A percentile compares a stretch with the other conserved stretches of the same genome.
Evolutionary conservation across 805 yeast species (phyloP).

Genomic region (Lipomyces anomalus): DNA sequence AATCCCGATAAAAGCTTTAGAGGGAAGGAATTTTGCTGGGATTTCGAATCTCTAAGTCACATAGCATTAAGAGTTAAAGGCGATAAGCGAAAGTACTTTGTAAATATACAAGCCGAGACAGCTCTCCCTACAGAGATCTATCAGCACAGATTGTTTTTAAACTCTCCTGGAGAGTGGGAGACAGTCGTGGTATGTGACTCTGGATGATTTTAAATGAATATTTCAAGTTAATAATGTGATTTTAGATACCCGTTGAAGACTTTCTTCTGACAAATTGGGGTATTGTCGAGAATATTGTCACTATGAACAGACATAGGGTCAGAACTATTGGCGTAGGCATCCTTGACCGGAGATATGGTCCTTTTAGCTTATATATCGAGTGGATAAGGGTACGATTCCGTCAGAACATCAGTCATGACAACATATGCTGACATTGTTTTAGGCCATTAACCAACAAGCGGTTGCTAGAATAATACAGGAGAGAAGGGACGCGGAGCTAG

Average conservation of each 20-base stretch:
- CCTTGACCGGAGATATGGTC: slow-evolving; percentile 72
- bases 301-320: slow-evolving; percentile 57
- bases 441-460: neutral
- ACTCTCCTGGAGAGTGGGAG: slow-evolving; percentile 74
- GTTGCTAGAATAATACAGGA: neutral
- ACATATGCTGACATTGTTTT: too few species aligned
- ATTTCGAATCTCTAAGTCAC: slow-evolving; percentile 59
- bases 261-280: slow-evolving; percentile 84
- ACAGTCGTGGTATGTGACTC: slow-evolving; percentile 49
- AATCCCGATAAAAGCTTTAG: slow-evolving; percentile 49
- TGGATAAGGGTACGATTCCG: slow-evolving; percentile 49
- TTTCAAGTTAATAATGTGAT: neutral
- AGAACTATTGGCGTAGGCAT: slow-evolving; percentile 74
- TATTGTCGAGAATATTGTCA: slow-evolving; percentile 48
- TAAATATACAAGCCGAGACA: slow-evolving; percentile 76
- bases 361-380: slow-evolving; percentile 62
- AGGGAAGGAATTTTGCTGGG: slow-evolving; percentile 47
- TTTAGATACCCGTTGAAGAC: slow-evolving; percentile 56
- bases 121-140: slow-evolving; percentile 72
- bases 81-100: slow-evolving; percentile 55
- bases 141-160: slow-evolving; percentile 72
- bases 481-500: neutral
- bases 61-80: slow-evolving; percentile 44
- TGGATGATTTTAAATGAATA: neutral
- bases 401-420: too few species aligned